Base-by-base conservation (phyloP, 2,329 filamentous ascomycete species). In the Penicillium sumatraense region DNA sequence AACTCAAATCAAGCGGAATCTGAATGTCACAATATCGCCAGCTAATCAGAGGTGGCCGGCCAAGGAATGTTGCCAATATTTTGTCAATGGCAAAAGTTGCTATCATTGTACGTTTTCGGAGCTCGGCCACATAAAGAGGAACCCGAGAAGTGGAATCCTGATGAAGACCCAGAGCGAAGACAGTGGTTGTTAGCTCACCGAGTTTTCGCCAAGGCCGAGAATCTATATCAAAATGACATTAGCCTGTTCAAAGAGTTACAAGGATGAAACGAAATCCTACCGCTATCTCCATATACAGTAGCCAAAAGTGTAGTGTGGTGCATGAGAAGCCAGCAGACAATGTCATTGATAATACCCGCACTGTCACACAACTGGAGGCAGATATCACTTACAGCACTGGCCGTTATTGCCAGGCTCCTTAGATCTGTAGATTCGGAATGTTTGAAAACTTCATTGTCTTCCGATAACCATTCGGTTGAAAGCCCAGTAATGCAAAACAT, bases 151-250 rank as follows among this genome's bases (percentile, higher is more conserved):
- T 80, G 72, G 52, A 78, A 18, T 61, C 49, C 13, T 61, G 57
- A 24, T 61, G 59, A 31, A 61, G 74, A 5, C 78, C 78, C 3
- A 80, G 68, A 2, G 78, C 75, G 52, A 75, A 79, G 1, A 79
- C 59, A 0, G 76, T 75, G 18, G 71, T 75, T 1, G 73, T 70
- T 1, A 80, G 67, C 46, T 81, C 78, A 14, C 77, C 78, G 4
- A 80, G 62, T 40, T 70, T 74, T 27, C 74, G 68, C 78, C 78
- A 81, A 0, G 75, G 73, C 20, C 72, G 67, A 41, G 76, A 78
- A 54, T 77, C 78, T 78, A 11, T 9, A 10, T 10, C 24, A n/a
- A 41, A 26, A 33, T 16, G 3, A 3, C 16, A 46, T 46, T n/a
- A 46, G 42, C 9, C 26, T 14, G 24, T 11, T 18, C 24, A 2